Conservation (phyloP, 2,329 filamentous ascomycete species). For the Calonectria henricotiae region DNA sequence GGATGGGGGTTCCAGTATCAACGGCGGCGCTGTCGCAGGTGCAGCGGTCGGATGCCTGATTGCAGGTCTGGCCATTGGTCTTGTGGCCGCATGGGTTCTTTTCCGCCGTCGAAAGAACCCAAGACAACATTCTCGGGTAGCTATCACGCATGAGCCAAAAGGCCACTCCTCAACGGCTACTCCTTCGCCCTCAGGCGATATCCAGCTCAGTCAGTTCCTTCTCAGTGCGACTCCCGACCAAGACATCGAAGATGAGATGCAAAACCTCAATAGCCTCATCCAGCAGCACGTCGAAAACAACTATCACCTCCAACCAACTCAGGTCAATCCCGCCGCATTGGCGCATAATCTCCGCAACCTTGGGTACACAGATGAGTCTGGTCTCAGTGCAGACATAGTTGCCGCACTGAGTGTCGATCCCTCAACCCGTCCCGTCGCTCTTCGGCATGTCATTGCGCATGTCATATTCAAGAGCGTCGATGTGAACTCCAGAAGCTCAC, state of each 20-base stretch:
- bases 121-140: neutral
- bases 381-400: slow-evolving; percentile 42
- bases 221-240: slow-evolving; percentile 58
- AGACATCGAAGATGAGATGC: slow-evolving; percentile 56
- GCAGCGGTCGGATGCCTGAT: slow-evolving; percentile 53
- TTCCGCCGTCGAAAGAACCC: slow-evolving; percentile 37
- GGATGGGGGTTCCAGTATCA: neutral
- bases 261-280: slow-evolving; percentile 57
- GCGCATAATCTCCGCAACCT: slow-evolving; percentile 49
- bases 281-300: slow-evolving; percentile 61
- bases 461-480: slow-evolving; percentile 58
- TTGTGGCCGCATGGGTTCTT: slow-evolving; percentile 51
- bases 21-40: slow-evolving; percentile 49
- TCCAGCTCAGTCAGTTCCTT: slow-evolving; percentile 58
- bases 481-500: slow-evolving; percentile 46
- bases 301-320: slow-evolving; percentile 53
- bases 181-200: slow-evolving; percentile 34
- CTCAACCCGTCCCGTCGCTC: slow-evolving; percentile 53
- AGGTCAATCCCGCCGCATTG: slow-evolving; percentile 45
- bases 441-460: slow-evolving; percentile 60
- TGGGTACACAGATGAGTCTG: slow-evolving; percentile 45
- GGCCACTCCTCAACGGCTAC: neutral
- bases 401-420: slow-evolving; percentile 55
- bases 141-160: neutral
- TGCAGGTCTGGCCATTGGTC: slow-evolving; percentile 52